Conservation (phyloP, 2,329 filamentous ascomycete species). For the Alternaria sp. region DNA sequence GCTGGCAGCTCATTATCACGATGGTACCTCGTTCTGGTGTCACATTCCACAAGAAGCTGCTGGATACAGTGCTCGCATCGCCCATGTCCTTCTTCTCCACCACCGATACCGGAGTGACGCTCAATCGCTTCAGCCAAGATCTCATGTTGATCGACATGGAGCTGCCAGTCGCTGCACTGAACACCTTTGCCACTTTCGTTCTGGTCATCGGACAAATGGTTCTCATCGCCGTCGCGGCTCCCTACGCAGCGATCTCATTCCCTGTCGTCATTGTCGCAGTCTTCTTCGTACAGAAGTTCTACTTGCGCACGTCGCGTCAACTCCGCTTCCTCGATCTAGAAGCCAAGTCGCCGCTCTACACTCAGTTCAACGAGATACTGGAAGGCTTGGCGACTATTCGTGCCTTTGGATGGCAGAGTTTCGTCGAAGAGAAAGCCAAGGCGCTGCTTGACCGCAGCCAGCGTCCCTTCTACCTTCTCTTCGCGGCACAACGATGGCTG, state of each 20-base stretch:
- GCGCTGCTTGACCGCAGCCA: conserved; percentile 51
- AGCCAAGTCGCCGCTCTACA: conserved; percentile 57
- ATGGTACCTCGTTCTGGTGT: conserved; percentile 62
- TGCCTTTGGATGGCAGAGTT: conserved; percentile 57
- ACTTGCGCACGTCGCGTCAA: conserved; percentile 57
- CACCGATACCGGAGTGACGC: conserved; percentile 53
- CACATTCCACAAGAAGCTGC: conserved; percentile 56
- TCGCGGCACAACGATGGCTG: conserved; percentile 56
- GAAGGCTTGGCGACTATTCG: conserved; percentile 58
- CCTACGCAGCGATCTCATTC: conserved; percentile 49
- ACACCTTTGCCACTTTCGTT: conserved; percentile 45
- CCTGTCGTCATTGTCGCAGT: conserved; percentile 48
- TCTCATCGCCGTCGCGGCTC: conserved; percentile 49
- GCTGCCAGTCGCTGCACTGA: conserved; percentile 45
- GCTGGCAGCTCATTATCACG: conserved; percentile 57
- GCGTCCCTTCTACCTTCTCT: conserved; percentile 54
- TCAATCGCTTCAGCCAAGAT: conserved; percentile 59
- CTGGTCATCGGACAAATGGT: conserved; percentile 43
- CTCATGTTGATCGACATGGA: conserved; percentile 55
- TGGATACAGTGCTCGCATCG: conserved; percentile 56
- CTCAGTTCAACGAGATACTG: conserved; percentile 60
- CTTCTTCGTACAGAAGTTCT: conserved; percentile 54
- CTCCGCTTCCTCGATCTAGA: conserved; percentile 62
- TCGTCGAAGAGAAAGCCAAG: conserved; percentile 48
- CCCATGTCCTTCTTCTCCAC: conserved; percentile 53